Evolutionary conservation across 2,329 filamentous ascomycete genomes (phyloP), one percentile per base, ranked within the genome.

Genomic region (Microcyclospora tardicrescens): DNA sequence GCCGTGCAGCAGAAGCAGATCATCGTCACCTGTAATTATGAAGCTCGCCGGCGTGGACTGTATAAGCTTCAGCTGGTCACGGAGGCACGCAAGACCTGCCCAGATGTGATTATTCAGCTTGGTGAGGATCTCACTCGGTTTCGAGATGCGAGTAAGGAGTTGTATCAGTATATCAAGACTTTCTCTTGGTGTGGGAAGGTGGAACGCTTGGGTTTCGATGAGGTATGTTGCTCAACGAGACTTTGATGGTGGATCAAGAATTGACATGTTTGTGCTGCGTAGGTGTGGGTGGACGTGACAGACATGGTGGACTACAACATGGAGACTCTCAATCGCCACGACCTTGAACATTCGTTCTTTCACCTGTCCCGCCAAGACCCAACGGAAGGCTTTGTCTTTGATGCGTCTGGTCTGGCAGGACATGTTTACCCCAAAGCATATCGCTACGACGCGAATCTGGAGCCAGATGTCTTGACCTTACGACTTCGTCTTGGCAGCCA

Each of bases 1-100:
- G 87, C 85, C 28, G 77, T 94, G 42, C 83, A 87, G 60, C 87
- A 95, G 62, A 95, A 95, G 62, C 84, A 86, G 57, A 94, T 95
- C 35, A 51, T 91, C 31, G 84, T 87, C 15, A 93, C 86, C 4
- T 93, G 84, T 71, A 96, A 96, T 63, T 96, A 96, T 60, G 84
- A 83, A 56, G 89, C 89, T 15, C 77, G 89, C 28, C 67, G 76
- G 37, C 72, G 73, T 43, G 68, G 68, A 29, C 69, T 87, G 38
- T 69, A 73, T 59, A 96, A 98, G 65, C 70, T 96, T 43, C 86
- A 93, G 69, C 73, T 85, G 46, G 77, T 95, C 55, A 73, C 70
- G 38, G 85, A 95, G 45, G 91, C 89, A 3, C 83, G 75, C 61
- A 77, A 71, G 50, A 60, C 79, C 19, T 94, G 86, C 49, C 86